A percentile compares a stretch with the other conserved stretches of the same genome.
Conservation (phyloP, 2,329 filamentous ascomycete species). For the Cercospora canescens region DNA sequence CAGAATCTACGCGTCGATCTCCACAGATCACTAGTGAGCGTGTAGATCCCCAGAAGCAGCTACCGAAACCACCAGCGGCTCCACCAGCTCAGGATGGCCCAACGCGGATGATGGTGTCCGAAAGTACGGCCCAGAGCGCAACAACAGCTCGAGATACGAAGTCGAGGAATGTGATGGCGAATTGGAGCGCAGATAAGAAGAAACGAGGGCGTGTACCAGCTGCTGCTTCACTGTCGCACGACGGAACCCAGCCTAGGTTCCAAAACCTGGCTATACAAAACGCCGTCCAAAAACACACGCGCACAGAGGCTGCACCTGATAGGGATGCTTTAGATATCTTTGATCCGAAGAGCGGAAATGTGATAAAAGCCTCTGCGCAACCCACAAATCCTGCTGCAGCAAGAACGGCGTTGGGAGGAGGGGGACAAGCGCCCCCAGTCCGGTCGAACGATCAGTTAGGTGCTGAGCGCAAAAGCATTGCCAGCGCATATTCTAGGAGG, state of each 20-base stretch:
- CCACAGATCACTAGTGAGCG: neutral
- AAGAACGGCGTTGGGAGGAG: neutral
- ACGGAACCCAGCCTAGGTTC: slow-evolving; percentile 19
- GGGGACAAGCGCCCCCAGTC: neutral
- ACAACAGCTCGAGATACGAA: slow-evolving; percentile 8
- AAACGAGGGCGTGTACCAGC: slow-evolving; percentile 25
- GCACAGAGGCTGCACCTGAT: slow-evolving; percentile 33
- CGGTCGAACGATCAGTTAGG: neutral
- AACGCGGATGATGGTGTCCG: slow-evolving; percentile 20
- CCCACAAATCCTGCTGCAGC: neutral
- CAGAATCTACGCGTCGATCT: neutral
- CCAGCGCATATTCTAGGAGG: slow-evolving; percentile 13
- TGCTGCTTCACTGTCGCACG: slow-evolving; percentile 19
- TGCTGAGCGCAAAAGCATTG: neutral
- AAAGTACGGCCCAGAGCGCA: neutral
- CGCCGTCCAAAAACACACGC: slow-evolving; percentile 25
- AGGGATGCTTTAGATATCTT: slow-evolving; percentile 28
- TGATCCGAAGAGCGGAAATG: slow-evolving; percentile 34
- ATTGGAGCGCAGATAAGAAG: slow-evolving; percentile 16
- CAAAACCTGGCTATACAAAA: slow-evolving; percentile 25
- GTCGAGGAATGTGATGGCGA: slow-evolving; percentile 17
- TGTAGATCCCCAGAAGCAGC: neutral
- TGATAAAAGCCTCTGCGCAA: neutral
- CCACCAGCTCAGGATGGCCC: neutral
- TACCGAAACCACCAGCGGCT: neutral